phyloP scores from a whole-genome alignment of 495 filamentous ascomycete genomes.

The Aspergillus baeticus region DNA sequence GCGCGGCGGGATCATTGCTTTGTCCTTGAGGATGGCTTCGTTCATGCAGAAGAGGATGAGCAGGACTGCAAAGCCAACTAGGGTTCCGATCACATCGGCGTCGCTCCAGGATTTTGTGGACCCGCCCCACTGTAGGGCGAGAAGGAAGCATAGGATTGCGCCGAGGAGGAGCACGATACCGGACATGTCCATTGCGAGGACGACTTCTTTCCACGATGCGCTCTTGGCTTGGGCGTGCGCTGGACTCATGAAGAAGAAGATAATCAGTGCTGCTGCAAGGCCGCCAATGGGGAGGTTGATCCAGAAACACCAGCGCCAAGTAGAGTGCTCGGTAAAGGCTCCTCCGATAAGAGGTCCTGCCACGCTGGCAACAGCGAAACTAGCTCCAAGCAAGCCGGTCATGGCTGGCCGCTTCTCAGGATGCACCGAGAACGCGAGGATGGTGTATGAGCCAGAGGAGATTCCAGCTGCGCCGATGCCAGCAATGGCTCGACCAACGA shows the following conservation, averaged over 20 bases:
- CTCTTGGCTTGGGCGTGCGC: not conserved
- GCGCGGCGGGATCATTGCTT: not conserved
- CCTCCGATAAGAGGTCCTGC: slow-evolving; percentile 41
- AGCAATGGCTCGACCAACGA: slow-evolving; percentile 53
- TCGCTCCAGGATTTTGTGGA: slow-evolving; percentile 28
- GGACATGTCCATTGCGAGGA: slow-evolving; percentile 28
- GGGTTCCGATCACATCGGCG: slow-evolving; percentile 24
- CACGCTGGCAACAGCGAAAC: slow-evolving; percentile 51
- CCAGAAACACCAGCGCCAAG: slow-evolving; percentile 60
- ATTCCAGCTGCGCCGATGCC: slow-evolving; percentile 45
- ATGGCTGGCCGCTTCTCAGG: slow-evolving; percentile 45
- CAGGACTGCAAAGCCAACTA: slow-evolving; percentile 31
- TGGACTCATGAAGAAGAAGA: slow-evolving; percentile 31
- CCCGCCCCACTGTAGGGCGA: slow-evolving; percentile 42
- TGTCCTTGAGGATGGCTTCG: not conserved
- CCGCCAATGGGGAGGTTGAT: slow-evolving; percentile 58
- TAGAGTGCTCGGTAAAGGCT: slow-evolving; percentile 43
- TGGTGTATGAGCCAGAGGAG: slow-evolving; percentile 45
- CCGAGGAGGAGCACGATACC: slow-evolving; percentile 31
- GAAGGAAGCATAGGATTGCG: slow-evolving; percentile 32
- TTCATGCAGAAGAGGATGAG: slow-evolving; percentile 21
- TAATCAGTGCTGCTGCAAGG: slow-evolving; percentile 40
- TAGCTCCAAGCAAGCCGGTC: slow-evolving; percentile 40
- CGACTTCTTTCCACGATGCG: not conserved
- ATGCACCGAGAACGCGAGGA: slow-evolving; percentile 39